Evolutionary conservation across 139 green algal species (phyloP).

Genomic region (Auxenochlorella pyrenoidosa): DNA sequence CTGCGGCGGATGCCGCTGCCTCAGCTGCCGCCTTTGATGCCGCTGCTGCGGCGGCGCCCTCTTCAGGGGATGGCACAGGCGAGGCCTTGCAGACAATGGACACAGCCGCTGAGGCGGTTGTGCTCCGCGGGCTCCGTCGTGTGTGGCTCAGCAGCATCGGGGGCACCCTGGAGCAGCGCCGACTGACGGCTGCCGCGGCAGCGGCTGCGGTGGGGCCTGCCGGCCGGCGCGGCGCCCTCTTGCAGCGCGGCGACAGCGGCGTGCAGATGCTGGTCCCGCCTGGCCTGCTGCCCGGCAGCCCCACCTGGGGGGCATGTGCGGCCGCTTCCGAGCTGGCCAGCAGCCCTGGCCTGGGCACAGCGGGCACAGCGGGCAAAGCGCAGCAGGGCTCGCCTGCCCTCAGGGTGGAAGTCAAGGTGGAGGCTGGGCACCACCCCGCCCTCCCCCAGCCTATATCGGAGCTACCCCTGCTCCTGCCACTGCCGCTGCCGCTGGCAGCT

Average conservation of each 20-base stretch:
- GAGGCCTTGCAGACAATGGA: not conserved
- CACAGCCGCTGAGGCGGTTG: not conserved
- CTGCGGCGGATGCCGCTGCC: not conserved
- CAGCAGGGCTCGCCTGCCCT: not conserved
- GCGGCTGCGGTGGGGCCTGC: not conserved
- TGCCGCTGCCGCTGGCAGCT: not conserved
- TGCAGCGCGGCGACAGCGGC: slow-evolving; percentile 12
- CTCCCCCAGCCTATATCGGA: not conserved
- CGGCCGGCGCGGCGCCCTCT: not conserved
- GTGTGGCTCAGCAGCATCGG: slow-evolving; percentile 8
- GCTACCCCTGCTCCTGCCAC: not conserved
- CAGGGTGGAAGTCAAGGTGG: not conserved
- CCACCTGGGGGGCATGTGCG: no score
- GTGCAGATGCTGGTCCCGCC: not conserved
- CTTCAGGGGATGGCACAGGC: not conserved
- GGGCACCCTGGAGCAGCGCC: not conserved
- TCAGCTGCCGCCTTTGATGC: not conserved
- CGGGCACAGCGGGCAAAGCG: not conserved
- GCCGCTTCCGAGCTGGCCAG: not conserved
- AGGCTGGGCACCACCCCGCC: not conserved
- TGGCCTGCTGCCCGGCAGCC: not conserved
- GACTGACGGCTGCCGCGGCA: not conserved
- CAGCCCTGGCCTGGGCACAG: not conserved
- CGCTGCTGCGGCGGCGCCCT: not conserved
- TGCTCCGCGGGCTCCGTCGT: not conserved